phyloP scores from a whole-genome alignment of 345 rosid species.

The Zanthoxylum bungeanum region DNA sequence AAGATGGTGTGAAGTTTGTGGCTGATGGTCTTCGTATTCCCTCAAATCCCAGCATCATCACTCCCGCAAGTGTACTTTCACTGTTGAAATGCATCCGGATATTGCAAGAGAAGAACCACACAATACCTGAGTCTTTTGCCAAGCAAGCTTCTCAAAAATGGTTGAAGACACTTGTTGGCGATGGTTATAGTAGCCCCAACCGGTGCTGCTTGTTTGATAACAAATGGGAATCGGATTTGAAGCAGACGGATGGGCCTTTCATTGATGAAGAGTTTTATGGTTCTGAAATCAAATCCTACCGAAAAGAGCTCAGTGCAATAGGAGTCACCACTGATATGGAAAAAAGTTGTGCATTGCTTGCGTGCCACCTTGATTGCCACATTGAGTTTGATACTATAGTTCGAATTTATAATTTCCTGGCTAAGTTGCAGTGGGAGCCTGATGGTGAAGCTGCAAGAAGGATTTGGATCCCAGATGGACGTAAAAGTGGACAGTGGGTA shows the following conservation, averaged over 20 bases:
- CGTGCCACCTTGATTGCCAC: conserved; percentile 31
- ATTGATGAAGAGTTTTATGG: conserved; percentile 63
- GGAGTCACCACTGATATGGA: conserved; percentile 41
- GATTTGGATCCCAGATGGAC: conserved; percentile 59
- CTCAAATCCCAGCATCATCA: conserved; percentile 16
- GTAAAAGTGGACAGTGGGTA: conserved; percentile 43
- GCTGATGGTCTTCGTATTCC: conserved; percentile 39
- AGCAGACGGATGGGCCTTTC: conserved; percentile 67
- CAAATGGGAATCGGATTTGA: conserved; percentile 31
- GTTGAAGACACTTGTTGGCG: conserved; percentile 55
- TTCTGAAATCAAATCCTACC: conserved; percentile 21
- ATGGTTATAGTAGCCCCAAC: conserved; percentile 50
- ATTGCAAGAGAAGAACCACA: conserved; percentile 14
- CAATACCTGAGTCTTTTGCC: conserved; percentile 31
- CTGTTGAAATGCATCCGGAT: conserved; percentile 44
- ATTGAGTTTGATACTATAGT: conserved; percentile 38
- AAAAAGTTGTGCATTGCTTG: conserved; percentile 35
- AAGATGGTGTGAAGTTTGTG: conserved; percentile 50
- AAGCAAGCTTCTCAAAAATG: conserved; percentile 37
- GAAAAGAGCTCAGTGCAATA: conserved; percentile 38
- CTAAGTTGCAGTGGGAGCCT: conserved; percentile 30
- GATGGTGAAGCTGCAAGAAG: conserved; percentile 8
- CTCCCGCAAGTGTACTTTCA: conserved; percentile 32
- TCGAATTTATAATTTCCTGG: conserved; percentile 49
- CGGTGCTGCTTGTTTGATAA: conserved; percentile 44